Evolutionary conservation across 768 basidiomycete species (phyloP).

Genomic region (Fistulinella prunicolor): DNA sequence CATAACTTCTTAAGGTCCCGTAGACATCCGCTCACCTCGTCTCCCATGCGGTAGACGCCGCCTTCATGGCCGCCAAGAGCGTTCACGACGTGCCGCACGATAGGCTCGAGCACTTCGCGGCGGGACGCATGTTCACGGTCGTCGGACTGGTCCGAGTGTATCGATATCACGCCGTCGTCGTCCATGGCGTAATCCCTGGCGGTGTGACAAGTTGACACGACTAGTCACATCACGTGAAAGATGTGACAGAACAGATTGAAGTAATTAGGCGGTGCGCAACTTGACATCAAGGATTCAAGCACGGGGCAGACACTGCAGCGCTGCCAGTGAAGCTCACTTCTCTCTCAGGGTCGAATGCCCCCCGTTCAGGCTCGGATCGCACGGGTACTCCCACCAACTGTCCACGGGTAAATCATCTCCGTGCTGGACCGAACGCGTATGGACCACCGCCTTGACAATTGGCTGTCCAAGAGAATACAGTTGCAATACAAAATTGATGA

Average conservation of each 20-base stretch:
- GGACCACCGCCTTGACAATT: background rate
- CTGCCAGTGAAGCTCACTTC: too few relatives aligned
- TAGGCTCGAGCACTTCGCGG: conserved; percentile 59
- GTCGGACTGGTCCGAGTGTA: conserved; percentile 29
- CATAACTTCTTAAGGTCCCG: conserved; percentile 95
- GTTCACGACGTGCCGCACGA: conserved; percentile 72
- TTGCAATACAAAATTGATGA: background rate
- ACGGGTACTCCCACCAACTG: conserved; percentile 7
- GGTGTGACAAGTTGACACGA: conserved; percentile 24
- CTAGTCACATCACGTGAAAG: conserved; percentile 31
- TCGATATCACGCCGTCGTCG: conserved; percentile 37
- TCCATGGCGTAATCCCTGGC: conserved; percentile 16
- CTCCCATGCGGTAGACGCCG: conserved; percentile 69
- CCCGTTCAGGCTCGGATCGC: conserved; percentile 4
- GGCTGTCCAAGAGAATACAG: background rate
- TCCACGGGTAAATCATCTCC: conserved; percentile 18
- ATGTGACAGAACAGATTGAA: too few relatives aligned
- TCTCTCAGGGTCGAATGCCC: conserved; percentile 3
- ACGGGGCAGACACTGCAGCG: too few relatives aligned
- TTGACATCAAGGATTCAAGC: too few relatives aligned
- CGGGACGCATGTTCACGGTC: conserved; percentile 35
- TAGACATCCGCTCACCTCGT: conserved; percentile 79
- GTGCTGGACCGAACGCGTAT: background rate
- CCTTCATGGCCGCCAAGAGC: conserved; percentile 77
- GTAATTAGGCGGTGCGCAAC: conserved; percentile 7